Evolutionary conservation across 2,329 filamentous ascomycete species (phyloP).

Genomic region (Thermothelomyces thermophilus): DNA sequence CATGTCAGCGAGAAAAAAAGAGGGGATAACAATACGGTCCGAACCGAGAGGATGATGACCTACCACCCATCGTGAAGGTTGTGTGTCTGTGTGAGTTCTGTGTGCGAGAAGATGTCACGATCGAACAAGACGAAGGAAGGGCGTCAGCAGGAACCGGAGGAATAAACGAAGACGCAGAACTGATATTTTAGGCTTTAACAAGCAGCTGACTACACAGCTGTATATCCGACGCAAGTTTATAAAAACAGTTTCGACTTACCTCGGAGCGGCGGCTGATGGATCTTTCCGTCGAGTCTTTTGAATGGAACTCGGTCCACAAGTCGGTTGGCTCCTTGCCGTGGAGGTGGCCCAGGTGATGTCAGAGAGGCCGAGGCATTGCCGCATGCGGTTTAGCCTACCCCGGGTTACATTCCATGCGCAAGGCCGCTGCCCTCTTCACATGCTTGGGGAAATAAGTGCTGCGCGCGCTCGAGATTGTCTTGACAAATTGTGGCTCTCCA

Average conservation of each 20-base stretch:
- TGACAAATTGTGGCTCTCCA: neutral
- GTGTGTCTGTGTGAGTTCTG: neutral
- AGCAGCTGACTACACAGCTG: neutral
- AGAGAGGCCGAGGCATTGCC: slow-evolving; percentile 27
- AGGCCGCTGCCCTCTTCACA: neutral
- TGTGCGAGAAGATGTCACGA: neutral
- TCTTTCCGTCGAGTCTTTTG: neutral
- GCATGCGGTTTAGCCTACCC: slow-evolving; percentile 20
- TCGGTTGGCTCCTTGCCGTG: slow-evolving; percentile 3
- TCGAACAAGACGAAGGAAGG: neutral
- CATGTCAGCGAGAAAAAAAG: slow-evolving; percentile 9
- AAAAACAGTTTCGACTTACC: slow-evolving; percentile 7
- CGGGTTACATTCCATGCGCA: slow-evolving; percentile 14
- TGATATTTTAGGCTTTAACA: neutral
- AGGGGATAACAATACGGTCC: neutral
- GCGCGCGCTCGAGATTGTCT: neutral
- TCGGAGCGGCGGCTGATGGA: slow-evolving; percentile 12
- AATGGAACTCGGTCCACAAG: slow-evolving; percentile 14
- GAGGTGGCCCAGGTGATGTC: slow-evolving; percentile 25
- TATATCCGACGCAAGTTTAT: slow-evolving; percentile 3
- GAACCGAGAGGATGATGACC: neutral
- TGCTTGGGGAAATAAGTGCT: slow-evolving; percentile 4
- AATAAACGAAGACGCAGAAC: neutral
- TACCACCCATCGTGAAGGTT: slow-evolving; percentile 24
- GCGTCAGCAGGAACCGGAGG: neutral